Evolutionary conservation across 768 basidiomycete genomes (phyloP).

Genomic region (Daedaleopsis sinensis): DNA sequence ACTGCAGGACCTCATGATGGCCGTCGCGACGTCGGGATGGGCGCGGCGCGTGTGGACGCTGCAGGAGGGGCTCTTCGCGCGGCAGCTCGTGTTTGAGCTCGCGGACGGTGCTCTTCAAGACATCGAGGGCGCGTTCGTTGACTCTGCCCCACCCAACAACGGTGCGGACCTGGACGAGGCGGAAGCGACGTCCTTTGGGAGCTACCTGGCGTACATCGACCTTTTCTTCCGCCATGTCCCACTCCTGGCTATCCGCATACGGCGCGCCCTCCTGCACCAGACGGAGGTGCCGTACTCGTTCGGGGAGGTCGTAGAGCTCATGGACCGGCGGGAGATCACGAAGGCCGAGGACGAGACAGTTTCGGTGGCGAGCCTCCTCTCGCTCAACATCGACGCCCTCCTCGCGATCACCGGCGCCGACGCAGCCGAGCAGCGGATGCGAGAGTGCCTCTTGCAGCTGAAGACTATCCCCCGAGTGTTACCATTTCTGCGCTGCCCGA

Average conservation of each 20-base stretch:
- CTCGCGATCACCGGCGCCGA: constrained; percentile 1
- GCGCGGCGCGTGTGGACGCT: constrained; percentile 17
- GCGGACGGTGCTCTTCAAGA: constrained; percentile 4
- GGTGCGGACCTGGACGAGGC: too few species aligned
- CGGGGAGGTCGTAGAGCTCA: constrained; percentile 1
- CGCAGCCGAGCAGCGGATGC: constrained; percentile 7
- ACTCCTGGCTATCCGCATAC: background rate
- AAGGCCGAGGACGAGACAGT: constrained; percentile 17
- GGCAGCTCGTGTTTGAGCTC: constrained; percentile 15
- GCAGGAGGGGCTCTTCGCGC: constrained; percentile 15
- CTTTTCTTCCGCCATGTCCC: background rate
- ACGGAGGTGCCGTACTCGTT: background rate
- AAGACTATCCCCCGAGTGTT: background rate
- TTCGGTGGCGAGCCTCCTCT: constrained; percentile 7
- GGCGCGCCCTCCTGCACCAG: too few species aligned
- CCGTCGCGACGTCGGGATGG: constrained; percentile 13
- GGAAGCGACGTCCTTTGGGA: too few species aligned
- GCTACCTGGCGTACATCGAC: too few species aligned
- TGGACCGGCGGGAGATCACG: constrained; percentile 4
- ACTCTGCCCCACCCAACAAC: background rate
- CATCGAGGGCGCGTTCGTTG: background rate
- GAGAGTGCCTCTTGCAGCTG: constrained; percentile 3
- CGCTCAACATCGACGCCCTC: background rate
- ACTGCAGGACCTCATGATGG: constrained; percentile 8
- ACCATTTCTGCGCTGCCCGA: background rate